These are phyloP conservation scores for Aegilops umbellulata DNA, from an alignment of 176 grass and related monocot genomes.

Conservation along the genomic window DNA sequence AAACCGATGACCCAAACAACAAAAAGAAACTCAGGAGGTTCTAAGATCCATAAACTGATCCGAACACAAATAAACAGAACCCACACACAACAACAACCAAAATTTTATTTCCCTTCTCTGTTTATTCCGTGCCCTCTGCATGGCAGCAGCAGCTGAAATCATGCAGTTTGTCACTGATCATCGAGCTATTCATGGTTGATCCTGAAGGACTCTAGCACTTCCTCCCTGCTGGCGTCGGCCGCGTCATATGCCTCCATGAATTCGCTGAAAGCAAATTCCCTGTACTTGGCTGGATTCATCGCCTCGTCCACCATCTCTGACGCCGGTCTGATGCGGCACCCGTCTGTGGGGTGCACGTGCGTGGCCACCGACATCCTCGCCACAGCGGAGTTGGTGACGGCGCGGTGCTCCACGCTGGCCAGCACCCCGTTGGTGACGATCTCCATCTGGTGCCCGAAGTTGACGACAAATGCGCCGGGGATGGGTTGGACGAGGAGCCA, in stretches of 20 bases:
- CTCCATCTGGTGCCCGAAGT: no score
- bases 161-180: neutral
- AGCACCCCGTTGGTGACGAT: no score
- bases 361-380: neutral
- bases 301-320: neutral
- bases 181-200: neutral
- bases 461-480: neutral
- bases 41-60: neutral
- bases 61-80: neutral
- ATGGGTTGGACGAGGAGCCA: conserved; percentile 24
- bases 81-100: neutral
- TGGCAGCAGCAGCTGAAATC: neutral
- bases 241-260: neutral
- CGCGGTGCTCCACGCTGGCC: no score
- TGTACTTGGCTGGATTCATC: neutral
- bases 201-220: conserved; percentile 49
- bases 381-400: no score
- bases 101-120: neutral
- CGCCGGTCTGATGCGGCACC: neutral
- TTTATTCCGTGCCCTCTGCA: neutral
- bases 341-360: neutral
- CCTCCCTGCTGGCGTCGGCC: neutral
- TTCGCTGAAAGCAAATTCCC: neutral
- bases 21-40: neutral
- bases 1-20: no score